phyloP scores from a whole-genome alignment of 2,329 filamentous ascomycete genomes.

The Neonectria coccinea region DNA sequence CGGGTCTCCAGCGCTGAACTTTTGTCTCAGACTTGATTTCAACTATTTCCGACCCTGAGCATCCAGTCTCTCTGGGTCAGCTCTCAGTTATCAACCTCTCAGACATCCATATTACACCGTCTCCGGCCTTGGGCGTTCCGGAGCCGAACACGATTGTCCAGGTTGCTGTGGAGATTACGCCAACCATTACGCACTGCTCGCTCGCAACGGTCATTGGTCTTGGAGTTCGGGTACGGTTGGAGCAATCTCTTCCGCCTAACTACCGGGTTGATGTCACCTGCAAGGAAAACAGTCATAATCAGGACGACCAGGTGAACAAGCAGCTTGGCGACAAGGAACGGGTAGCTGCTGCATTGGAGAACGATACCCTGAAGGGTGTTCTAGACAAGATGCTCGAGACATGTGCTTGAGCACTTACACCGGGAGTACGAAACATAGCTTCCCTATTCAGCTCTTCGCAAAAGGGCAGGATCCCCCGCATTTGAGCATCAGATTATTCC shows the following conservation, averaged over 20 bases:
- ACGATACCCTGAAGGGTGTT: slow-evolving; percentile 87
- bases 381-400: slow-evolving; percentile 94
- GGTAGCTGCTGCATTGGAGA: slow-evolving; percentile 94
- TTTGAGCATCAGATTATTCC: slow-evolving; percentile 10
- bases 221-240: slow-evolving; percentile 89
- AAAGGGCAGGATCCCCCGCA: slow-evolving; percentile 7
- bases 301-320: slow-evolving; percentile 96
- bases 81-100: slow-evolving; percentile 95
- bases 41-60: slow-evolving; percentile 95
- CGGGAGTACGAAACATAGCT: neutral
- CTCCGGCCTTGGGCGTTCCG: slow-evolving; percentile 53
- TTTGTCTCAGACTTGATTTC: slow-evolving; percentile 82
- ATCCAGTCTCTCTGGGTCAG: slow-evolving; percentile 92
- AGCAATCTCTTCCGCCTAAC: slow-evolving; percentile 89
- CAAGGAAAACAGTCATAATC: slow-evolving; percentile 95
- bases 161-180: slow-evolving; percentile 90
- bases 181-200: slow-evolving; percentile 96
- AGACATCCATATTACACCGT: slow-evolving; percentile 80
- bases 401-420: slow-evolving; percentile 66
- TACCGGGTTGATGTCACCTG: slow-evolving; percentile 94
- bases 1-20: slow-evolving; percentile 35
- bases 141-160: slow-evolving; percentile 70
- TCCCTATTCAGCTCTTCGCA: slow-evolving; percentile 4
- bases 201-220: slow-evolving; percentile 96
- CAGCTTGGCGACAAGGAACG: slow-evolving; percentile 96